Percentiles rank a stretch among this genome's conserved stretches.
Conservation (phyloP, 2,329 filamentous ascomycete genomes). For the Metarhizium sp. region DNA sequence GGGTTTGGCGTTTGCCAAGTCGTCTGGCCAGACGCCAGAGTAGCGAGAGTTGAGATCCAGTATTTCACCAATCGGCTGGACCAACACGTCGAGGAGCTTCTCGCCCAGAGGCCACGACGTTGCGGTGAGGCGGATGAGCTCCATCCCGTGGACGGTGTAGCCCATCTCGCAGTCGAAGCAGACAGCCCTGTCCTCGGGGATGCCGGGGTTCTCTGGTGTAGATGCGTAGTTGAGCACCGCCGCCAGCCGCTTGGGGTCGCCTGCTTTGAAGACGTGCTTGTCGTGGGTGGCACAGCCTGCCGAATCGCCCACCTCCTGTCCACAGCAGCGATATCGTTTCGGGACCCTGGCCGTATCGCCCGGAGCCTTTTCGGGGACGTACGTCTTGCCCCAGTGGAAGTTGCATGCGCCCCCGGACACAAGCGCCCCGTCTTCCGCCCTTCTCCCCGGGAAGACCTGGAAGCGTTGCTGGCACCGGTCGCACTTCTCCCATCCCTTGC, state of each 20-base stretch:
- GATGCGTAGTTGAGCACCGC: conserved; percentile 67
- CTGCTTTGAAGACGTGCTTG: conserved; percentile 82
- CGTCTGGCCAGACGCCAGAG: conserved; percentile 74
- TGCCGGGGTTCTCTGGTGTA: conserved; percentile 58
- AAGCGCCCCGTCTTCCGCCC: conserved; percentile 65
- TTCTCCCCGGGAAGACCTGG: conserved; percentile 81
- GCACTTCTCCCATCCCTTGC: conserved; percentile 76
- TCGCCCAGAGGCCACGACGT: conserved; percentile 76
- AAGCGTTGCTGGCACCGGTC: conserved; percentile 82
- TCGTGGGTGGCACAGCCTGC: conserved; percentile 62
- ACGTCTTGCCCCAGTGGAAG: conserved; percentile 69
- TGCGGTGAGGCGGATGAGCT: conserved; percentile 82
- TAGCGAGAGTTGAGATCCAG: conserved; percentile 88
- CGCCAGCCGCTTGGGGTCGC: conserved; percentile 66
- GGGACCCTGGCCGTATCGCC: conserved; percentile 48
- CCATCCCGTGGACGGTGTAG: conserved; percentile 80
- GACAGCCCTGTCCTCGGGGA: conserved; percentile 51
- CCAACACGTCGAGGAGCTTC: conserved; percentile 72
- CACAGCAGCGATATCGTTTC: conserved; percentile 70
- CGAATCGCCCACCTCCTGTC: conserved; percentile 61
- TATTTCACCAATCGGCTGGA: conserved; percentile 73
- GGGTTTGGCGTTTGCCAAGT: conserved; percentile 59
- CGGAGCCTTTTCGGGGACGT: conserved; percentile 46
- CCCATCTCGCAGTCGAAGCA: conserved; percentile 98
- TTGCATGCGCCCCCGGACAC: conserved; percentile 69